phyloP scores from a whole-genome alignment of 139 green algal genomes.

The Volvox reticuliferus region DNA sequence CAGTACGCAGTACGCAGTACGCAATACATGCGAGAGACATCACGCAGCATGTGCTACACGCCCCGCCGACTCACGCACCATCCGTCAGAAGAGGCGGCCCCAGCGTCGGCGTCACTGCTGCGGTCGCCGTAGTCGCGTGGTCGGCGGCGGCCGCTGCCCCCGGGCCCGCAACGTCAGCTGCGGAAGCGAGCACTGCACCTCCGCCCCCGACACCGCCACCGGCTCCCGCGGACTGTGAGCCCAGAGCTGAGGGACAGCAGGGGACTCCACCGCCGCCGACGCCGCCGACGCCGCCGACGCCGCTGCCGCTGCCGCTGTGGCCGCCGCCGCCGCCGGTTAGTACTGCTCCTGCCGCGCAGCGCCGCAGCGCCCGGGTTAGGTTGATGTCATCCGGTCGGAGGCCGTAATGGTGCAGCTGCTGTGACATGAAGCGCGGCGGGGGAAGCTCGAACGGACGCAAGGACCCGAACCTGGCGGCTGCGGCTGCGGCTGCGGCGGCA shows the following conservation, averaged over 20 bases:
- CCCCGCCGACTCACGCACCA: not conserved
- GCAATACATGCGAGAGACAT: too few relatives aligned
- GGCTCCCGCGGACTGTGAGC: not conserved
- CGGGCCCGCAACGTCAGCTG: not conserved
- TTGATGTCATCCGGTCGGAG: not conserved
- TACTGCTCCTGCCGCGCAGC: not conserved
- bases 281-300: not conserved
- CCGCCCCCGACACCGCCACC: not conserved
- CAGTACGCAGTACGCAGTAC: too few relatives aligned
- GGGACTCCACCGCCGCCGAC: not conserved
- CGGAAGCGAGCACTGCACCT: too few relatives aligned
- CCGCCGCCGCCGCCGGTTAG: too few relatives aligned
- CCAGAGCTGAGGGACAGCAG: not conserved
- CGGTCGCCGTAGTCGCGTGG: not conserved
- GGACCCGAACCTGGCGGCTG: not conserved
- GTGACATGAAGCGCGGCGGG: not conserved
- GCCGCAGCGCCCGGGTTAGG: not conserved
- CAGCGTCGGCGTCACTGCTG: not conserved
- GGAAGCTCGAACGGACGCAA: conserved; percentile 8
- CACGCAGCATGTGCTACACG: too few relatives aligned
- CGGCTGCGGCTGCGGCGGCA: not conserved
- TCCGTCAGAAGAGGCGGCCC: conserved; percentile 29
- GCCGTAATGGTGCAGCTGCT: conserved; percentile 3
- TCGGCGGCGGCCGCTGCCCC: not conserved
- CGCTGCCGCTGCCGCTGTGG: not conserved